phyloP scores from a whole-genome alignment of 805 yeast genomes.

The Candida anglica region DNA sequence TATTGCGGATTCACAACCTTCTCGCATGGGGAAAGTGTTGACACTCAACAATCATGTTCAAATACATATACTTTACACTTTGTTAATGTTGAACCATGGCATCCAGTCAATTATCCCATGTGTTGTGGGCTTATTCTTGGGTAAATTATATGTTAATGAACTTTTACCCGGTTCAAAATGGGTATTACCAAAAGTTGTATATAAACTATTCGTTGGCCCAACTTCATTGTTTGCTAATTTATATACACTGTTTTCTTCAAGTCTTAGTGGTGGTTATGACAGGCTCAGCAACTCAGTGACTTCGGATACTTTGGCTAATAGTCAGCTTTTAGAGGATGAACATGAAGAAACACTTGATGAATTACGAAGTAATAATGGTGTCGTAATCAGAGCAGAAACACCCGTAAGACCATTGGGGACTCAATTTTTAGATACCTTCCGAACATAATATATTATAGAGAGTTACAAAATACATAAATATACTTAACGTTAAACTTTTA shows the following conservation, averaged over 20 bases:
- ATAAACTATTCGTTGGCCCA: constrained; percentile 26
- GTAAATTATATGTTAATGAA: constrained; percentile 30
- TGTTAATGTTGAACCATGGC: constrained; percentile 37
- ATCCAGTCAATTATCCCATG: constrained; percentile 31
- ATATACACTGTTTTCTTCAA: background rate
- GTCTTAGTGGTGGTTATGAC: constrained; percentile 7
- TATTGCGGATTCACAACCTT: background rate
- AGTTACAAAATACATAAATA: background rate
- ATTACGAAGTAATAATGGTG: constrained; percentile 18
- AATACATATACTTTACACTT: constrained; percentile 31
- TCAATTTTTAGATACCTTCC: constrained; percentile 58
- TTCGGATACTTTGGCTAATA: constrained; percentile 2
- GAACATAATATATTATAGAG: constrained; percentile 25
- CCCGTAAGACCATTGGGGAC: constrained; percentile 60
- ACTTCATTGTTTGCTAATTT: constrained; percentile 6
- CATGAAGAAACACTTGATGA: constrained; percentile 16
- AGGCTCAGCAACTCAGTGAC: constrained; percentile 1
- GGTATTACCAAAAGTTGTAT: constrained; percentile 25
- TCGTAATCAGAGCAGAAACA: constrained; percentile 46
- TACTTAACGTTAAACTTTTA: background rate
- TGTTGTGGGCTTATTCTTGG: constrained; percentile 33
- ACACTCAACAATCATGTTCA: constrained; percentile 36
- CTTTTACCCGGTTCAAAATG: constrained; percentile 36
- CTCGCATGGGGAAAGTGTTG: constrained; percentile 13
- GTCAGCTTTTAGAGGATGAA: constrained; percentile 4